Base-by-base conservation (phyloP, 768 basidiomycete species). In the Terana coerulea region DNA sequence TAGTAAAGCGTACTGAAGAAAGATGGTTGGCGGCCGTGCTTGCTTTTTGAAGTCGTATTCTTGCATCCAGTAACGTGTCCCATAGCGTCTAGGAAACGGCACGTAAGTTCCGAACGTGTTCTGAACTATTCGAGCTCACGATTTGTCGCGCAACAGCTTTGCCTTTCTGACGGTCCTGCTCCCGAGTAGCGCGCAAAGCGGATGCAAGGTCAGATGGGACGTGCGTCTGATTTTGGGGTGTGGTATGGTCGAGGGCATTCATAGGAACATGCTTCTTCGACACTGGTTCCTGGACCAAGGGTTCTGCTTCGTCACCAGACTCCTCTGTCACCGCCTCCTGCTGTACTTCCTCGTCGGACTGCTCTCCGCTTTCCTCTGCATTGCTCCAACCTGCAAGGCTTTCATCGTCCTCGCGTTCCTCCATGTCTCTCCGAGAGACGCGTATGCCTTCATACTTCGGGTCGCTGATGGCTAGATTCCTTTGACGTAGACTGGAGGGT, bases 31-130 rank as follows among this genome's bases (percentile, higher is more conserved):
- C 75, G 10, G 84, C 72, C 1, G 73, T 61, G 39, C 83, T 73
- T 21, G 85, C 79, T 71, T 94, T 98, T 69, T 98, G 95, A 37
- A 97, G 68, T 22, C 84, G 84, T 65, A 98, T 98, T 30, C 95
- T 82, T n/a, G 89, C 81, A 64, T 97, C 91, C 25, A 98, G 75
- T 31, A 98, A 74, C 4, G 78, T 75, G 65, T 98, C 92, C 88
- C 92, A 97, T 30, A 94, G 68, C 2, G 75, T 73, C 93, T 98
- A 60, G 11, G 14, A 46, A 50, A 52, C 22, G 49, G 9, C 40
- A 26, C 44, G 26, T 36, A 21, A 17, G 29, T n/a, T n/a, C n/a
- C 22, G 49, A 44, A 56, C 10, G 45, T 10, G 19, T 19, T 15
- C 1, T 42, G 5, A 3, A 19, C 44, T 40, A 72, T n/a, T n/a